phyloP scores from a whole-genome alignment of 78 protist genomes.

The slime mould (Dictyostelium discoideum) region dicty_2.7 NC_007090.3:3194501-3195000 shows the following conservation, averaged over 20 bases:
- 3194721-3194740: background rate
- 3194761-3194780: background rate
- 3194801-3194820: background rate
- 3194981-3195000: background rate
- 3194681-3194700: background rate
- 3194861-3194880: background rate
- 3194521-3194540: background rate
- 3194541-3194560: background rate
- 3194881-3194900: background rate
- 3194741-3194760: background rate
- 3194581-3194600: background rate
- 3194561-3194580: too few relatives aligned
- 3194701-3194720: background rate
- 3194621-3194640: background rate
- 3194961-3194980: background rate
- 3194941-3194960: conserved; percentile 9
- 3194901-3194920: background rate
- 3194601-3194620: background rate
- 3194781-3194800: background rate
- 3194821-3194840: conserved; percentile 53
- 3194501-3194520: background rate
- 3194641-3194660: background rate
- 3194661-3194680: background rate
- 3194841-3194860: conserved; percentile 15
- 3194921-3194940: background rate